These are phyloP conservation scores for Hypsizygus ulmarius DNA, from an alignment of 1,284 basidiomycete genomes.

Conservation along the genomic window DNA sequence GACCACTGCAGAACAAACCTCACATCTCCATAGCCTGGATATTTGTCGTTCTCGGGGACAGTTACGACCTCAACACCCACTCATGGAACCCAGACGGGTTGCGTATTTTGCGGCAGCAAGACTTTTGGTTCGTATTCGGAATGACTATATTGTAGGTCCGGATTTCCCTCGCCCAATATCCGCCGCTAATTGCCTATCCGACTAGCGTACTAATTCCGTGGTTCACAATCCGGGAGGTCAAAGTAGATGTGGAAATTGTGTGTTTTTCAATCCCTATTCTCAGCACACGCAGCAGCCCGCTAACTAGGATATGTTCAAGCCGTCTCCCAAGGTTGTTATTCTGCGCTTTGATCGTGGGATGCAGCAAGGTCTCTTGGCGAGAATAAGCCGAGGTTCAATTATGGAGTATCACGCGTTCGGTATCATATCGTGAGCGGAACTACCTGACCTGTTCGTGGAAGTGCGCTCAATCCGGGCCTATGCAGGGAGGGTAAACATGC, in stretches of 20 bases:
- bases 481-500: constrained; percentile 58
- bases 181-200: constrained; percentile 5
- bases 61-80: constrained; percentile 55
- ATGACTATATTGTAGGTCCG: constrained; percentile 69
- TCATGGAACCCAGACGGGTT: constrained; percentile 57
- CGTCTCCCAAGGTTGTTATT: constrained; percentile 65
- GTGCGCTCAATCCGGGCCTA: constrained; percentile 9
- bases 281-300: background rate
- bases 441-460: constrained; percentile 5
- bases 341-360: constrained; percentile 68
- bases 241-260: constrained; percentile 73
- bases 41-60: constrained; percentile 68
- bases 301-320: constrained; percentile 36
- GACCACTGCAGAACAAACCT: background rate
- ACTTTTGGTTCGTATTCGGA: constrained; percentile 73
- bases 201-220: constrained; percentile 67
- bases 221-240: constrained; percentile 71
- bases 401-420: constrained; percentile 73
- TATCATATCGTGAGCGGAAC: constrained; percentile 55
- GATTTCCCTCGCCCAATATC: constrained; percentile 16
- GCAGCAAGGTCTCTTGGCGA: constrained; percentile 67
- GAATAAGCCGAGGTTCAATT: constrained; percentile 62
- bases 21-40: constrained; percentile 44
- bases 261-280: constrained; percentile 23
- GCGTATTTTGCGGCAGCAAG: constrained; percentile 62